These are phyloP conservation scores for Plasmodium knowlesi DNA, from an alignment of 169 alveolate genomes.

Conservation along the genomic window DNA sequence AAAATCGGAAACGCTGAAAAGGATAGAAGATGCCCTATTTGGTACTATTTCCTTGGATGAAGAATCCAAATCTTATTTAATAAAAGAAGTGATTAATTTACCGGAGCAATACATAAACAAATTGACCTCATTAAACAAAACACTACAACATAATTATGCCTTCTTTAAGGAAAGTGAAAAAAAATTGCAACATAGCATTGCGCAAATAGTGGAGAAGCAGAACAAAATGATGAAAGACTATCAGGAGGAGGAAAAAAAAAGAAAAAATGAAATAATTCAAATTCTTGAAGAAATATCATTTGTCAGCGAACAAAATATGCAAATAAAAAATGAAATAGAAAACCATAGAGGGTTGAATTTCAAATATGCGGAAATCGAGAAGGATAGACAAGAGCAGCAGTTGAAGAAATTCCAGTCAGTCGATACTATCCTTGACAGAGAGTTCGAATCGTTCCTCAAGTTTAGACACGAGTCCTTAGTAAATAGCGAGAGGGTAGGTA, in stretches of 20 bases:
- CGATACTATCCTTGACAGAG: conserved; percentile 5
- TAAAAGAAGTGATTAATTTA: conserved; percentile 27
- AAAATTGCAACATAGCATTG: conserved; percentile 5
- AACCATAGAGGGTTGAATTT: conserved; percentile 20
- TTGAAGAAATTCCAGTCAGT: conserved; percentile 23
- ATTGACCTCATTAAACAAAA: conserved; percentile 38
- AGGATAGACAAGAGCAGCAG: conserved; percentile 21
- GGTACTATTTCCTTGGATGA: conserved; percentile 50
- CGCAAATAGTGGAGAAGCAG: conserved; percentile 35
- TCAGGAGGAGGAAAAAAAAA: conserved; percentile 39
- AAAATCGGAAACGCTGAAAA: conserved; percentile 23
- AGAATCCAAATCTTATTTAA: conserved; percentile 22
- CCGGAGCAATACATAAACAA: conserved; percentile 41
- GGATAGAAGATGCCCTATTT: conserved; percentile 32
- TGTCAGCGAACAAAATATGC: conserved; percentile 46
- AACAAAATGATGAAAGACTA: conserved; percentile 43
- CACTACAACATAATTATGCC: conserved; percentile 51
- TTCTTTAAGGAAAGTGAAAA: conserved; percentile 48
- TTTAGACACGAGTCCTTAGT: conserved; percentile 50
- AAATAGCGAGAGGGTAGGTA: background rate
- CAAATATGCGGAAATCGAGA: conserved; percentile 3
- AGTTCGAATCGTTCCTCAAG: conserved; percentile 34
- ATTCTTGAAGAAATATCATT: conserved; percentile 31
- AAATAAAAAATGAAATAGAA: conserved; percentile 60
- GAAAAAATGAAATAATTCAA: conserved; percentile 32